Evolutionary conservation across 352 stramenopile species (phyloP), one percentile per base, ranked within the genome.

Genomic region (Phytophthora aleatoria): DNA sequence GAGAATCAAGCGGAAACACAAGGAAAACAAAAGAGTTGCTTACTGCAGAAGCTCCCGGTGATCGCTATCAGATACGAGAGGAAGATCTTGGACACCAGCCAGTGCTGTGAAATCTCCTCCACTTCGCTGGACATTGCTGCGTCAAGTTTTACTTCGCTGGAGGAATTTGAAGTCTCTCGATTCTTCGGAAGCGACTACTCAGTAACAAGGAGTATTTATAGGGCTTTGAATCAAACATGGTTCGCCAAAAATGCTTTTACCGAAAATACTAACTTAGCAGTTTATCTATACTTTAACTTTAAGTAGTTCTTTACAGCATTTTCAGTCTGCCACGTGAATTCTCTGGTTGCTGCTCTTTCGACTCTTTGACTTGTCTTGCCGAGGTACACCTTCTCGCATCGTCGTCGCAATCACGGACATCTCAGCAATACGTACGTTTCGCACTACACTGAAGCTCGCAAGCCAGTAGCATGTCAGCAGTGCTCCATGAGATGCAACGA

Each of bases 1-100:
- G 42, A 48, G 39, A 45, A 26, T 26, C n/a, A 5, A 45, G n/a
- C 27, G 27, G 7, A 45, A 10, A 31, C 31, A 6, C 8, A 3
- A 30, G 42, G 42, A 48, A 20, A 20, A 30, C 8, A 30, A 15
- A 11, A 7, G 26, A 35, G 5, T n/a, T 50, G 44, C 49, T 2
- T 55, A 85, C 78, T 87, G 59, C 78, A 85, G 43, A 82, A 87
- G 65, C 78, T 87, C 3, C 78, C 78, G 2, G 78, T 85, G 50
- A 85, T 61, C 3, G 78, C 71, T 53, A 87, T 87, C 20, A 78
- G 24, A 28, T 85, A 87, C 6, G 78, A 87, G 0, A 87, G 66
- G 27, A 79, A 59, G 48, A 87, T 76, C 39, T 68, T 81, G 0
- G 62, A 73, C 8, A 68, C 65, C 10, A 59, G n/a, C 78, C 78